Evolutionary conservation across 805 yeast species (phyloP).

Genomic region (Suhomyces xylopsoci): DNA sequence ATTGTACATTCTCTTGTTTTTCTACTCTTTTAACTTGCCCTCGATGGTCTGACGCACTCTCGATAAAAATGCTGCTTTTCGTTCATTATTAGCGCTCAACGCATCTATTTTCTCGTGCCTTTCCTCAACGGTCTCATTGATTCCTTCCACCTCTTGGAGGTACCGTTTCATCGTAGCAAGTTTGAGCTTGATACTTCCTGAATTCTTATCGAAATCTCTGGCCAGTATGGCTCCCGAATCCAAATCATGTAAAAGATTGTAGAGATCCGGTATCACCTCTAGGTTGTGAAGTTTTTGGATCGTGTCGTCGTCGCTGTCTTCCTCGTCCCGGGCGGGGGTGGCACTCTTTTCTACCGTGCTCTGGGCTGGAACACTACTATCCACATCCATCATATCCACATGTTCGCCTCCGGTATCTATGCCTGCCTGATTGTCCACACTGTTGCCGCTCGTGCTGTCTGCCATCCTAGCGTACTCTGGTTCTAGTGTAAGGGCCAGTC

Average conservation of each 20-base stretch:
- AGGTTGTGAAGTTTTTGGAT: conserved; percentile 24
- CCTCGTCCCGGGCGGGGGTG: not conserved
- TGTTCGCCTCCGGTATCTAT: not conserved
- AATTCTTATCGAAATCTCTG: conserved; percentile 41
- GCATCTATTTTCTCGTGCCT: conserved; percentile 29
- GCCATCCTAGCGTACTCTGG: not conserved
- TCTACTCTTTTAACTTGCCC: conserved; percentile 1
- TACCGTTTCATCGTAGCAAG: conserved; percentile 32
- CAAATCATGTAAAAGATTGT: conserved; percentile 31
- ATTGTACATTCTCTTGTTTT: not conserved
- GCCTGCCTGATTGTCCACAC: not conserved
- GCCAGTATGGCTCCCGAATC: conserved; percentile 36
- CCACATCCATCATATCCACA: not conserved
- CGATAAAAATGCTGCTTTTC: conserved; percentile 22
- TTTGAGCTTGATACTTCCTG: conserved; percentile 46
- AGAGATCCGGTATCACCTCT: conserved; percentile 39
- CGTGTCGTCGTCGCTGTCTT: conserved; percentile 9
- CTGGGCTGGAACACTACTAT: not conserved
- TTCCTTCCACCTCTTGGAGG: conserved; percentile 43
- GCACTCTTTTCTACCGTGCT: not conserved
- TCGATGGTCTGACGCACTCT: conserved; percentile 13
- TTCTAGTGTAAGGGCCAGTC: not conserved
- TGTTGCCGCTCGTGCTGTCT: not conserved
- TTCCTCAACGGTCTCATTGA: conserved; percentile 40
- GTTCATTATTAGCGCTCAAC: conserved; percentile 29